A percentile compares a stretch with the other conserved stretches of the same genome.
These are phyloP conservation scores for Allantophomopsis lycopodina DNA, from an alignment of 2,329 filamentous ascomycete species.

Conservation along the genomic window DNA sequence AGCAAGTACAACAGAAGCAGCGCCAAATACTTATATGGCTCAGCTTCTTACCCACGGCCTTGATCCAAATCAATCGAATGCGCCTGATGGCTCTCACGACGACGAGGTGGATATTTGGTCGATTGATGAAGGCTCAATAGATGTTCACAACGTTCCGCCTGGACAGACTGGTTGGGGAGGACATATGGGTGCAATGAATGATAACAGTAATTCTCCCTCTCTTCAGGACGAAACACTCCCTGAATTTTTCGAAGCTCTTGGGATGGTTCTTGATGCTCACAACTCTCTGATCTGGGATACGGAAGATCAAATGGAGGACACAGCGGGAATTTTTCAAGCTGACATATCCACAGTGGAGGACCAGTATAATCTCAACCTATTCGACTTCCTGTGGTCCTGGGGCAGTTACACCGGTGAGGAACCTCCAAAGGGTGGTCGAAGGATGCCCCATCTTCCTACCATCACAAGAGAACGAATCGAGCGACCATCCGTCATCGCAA, in stretches of 20 bases:
- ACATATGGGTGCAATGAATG: not conserved
- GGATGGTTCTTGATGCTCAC: not conserved
- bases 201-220: not conserved
- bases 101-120: not conserved
- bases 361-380: constrained; percentile 30
- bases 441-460: constrained; percentile 7
- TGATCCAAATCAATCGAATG: too few species aligned
- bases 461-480: constrained; percentile 7
- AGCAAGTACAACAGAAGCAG: constrained; percentile 7
- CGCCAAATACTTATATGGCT: too few species aligned
- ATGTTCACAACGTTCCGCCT: not conserved
- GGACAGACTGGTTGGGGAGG: constrained; percentile 1
- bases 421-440: constrained; percentile 4
- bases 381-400: constrained; percentile 38
- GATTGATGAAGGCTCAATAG: too few species aligned
- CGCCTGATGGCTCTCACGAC: not conserved
- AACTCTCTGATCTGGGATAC: not conserved
- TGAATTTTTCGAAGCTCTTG: too few species aligned
- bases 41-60: too few species aligned
- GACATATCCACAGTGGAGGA: constrained; percentile 17
- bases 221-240: too few species aligned
- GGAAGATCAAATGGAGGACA: constrained; percentile 1
- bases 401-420: constrained; percentile 3
- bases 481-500: constrained; percentile 19
- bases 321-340: constrained; percentile 8